Evolutionary conservation across 768 basidiomycete genomes (phyloP).

Genomic region (Cystobasidium onofrii): DNA sequence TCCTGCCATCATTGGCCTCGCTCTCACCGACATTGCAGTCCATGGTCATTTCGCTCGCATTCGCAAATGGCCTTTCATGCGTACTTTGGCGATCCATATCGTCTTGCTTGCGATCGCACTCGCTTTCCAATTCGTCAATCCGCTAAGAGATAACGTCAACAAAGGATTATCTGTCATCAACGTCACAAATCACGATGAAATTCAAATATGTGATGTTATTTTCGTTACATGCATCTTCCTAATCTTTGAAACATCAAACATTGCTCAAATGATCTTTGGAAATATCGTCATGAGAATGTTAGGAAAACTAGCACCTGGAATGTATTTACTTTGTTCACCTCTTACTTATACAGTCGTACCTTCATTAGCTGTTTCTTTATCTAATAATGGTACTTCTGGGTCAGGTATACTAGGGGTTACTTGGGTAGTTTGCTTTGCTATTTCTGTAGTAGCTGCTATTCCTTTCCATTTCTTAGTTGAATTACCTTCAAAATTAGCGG

Average conservation of each 20-base stretch:
- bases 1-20: constrained; percentile 41
- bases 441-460: constrained; percentile 39
- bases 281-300: constrained; percentile 43
- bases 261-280: constrained; percentile 41
- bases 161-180: constrained; percentile 39
- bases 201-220: constrained; percentile 42
- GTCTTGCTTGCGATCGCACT: constrained; percentile 39
- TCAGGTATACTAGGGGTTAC: constrained; percentile 39
- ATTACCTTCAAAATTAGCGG: constrained; percentile 42
- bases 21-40: constrained; percentile 41
- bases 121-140: constrained; percentile 41
- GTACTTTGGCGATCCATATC: constrained; percentile 39
- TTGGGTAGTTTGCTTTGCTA: constrained; percentile 41
- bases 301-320: constrained; percentile 42
- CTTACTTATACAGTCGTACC: constrained; percentile 43
- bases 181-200: constrained; percentile 40
- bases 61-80: constrained; percentile 40
- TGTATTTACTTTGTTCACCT: constrained; percentile 42
- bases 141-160: constrained; percentile 43
- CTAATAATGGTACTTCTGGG: constrained; percentile 36
- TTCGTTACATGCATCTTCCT: constrained; percentile 41
- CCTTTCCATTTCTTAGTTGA: constrained; percentile 44
- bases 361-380: constrained; percentile 38
- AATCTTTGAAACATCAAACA: constrained; percentile 40
- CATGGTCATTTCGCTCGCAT: constrained; percentile 43